These are phyloP conservation scores for Carpinus fangiana DNA, from an alignment of 306 rosid genomes.

Conservation along the genomic window DNA sequence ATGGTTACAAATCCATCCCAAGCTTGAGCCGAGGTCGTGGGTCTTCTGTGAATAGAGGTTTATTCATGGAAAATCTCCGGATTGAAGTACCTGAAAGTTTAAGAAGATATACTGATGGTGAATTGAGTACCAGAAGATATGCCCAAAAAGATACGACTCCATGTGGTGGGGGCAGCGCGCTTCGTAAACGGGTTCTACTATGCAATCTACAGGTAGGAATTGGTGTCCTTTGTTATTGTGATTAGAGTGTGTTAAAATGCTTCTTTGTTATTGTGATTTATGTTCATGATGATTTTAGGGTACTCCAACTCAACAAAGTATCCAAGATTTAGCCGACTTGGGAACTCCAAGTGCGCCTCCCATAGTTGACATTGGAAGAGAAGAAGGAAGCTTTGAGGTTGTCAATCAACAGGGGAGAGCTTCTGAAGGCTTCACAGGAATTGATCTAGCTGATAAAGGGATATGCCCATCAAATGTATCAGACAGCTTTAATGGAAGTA, in stretches of 20 bases:
- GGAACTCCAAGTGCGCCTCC: constrained; percentile 99
- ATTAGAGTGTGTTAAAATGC: not conserved
- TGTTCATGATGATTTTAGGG: constrained; percentile 34
- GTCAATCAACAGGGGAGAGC: constrained; percentile 31
- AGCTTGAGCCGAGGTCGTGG: not conserved
- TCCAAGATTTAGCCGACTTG: constrained; percentile 52
- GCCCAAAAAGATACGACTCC: constrained; percentile 58
- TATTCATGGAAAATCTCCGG: constrained; percentile 52
- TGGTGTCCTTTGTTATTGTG: not conserved
- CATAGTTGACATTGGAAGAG: constrained; percentile 41
- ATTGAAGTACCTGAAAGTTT: constrained; percentile 58
- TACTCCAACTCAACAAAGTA: constrained; percentile 34
- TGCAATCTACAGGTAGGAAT: constrained; percentile 40
- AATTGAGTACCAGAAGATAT: constrained; percentile 43
- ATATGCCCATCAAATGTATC: constrained; percentile 50
- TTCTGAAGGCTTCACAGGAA: constrained; percentile 33
- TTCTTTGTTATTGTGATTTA: not conserved
- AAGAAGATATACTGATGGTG: constrained; percentile 74
- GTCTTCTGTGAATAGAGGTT: constrained; percentile 52
- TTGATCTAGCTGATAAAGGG: constrained; percentile 34
- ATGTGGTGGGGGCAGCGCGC: constrained; percentile 35
- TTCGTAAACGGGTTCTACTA: constrained; percentile 45
- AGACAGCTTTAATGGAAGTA: constrained; percentile 40
- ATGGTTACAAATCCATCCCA: constrained; percentile 25
- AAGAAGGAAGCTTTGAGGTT: constrained; percentile 31